phyloP scores from a whole-genome alignment of 2,329 filamentous ascomycete genomes.

The Rhynchosporium graminicola region DNA sequence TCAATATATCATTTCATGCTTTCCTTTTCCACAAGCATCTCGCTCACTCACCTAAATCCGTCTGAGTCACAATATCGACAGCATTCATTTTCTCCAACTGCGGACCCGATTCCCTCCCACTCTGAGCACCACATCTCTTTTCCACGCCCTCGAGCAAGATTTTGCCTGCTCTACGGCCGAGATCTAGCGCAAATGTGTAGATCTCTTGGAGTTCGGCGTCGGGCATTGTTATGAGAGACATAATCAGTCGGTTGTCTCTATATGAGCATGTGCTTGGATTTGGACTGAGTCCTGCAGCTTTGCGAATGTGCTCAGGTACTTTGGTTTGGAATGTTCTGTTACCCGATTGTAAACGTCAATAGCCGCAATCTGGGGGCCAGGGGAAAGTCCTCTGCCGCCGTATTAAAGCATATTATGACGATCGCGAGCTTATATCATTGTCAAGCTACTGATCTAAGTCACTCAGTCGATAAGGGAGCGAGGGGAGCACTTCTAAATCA shows the following conservation, averaged over 20 bases:
- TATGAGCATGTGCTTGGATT: not conserved
- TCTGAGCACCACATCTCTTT: conserved; percentile 43
- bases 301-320: not conserved
- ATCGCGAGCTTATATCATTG: not conserved
- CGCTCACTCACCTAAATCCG: conserved; percentile 61
- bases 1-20: not conserved
- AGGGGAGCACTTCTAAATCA: too few species aligned
- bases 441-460: not conserved
- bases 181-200: conserved; percentile 68
- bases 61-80: conserved; percentile 77
- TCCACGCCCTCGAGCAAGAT: conserved; percentile 67
- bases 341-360: conserved; percentile 24
- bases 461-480: too few species aligned
- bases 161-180: conserved; percentile 69
- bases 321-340: not conserved
- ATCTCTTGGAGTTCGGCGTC: conserved; percentile 59
- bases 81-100: conserved; percentile 68
- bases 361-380: conserved; percentile 18
- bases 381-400: conserved; percentile 12
- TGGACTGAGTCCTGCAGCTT: not conserved
- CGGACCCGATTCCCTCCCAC: conserved; percentile 34
- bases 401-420: not conserved
- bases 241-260: not conserved
- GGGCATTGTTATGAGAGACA: conserved; percentile 11
- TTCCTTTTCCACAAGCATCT: not conserved